Base-by-base conservation (phyloP, 2,329 filamentous ascomycete genomes). In the Intubia oerlemansii region DNA sequence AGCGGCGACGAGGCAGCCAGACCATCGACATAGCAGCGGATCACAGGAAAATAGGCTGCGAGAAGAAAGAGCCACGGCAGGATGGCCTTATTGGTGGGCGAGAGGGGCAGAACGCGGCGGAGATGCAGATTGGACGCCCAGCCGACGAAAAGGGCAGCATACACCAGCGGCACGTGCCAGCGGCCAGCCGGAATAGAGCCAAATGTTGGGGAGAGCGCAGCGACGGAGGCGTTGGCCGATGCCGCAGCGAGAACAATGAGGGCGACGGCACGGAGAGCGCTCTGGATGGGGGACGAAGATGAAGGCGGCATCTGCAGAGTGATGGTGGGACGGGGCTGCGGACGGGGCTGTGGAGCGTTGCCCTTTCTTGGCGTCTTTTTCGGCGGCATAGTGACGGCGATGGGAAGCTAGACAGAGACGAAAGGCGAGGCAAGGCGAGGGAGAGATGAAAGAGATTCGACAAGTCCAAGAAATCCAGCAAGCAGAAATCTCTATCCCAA, bases 131-230 rank as follows among this genome's bases (percentile, higher is more conserved):
- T 78, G 16, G 62, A 59, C 7, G 77, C 62, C 64, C 79, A 79
- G 19, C 80, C 81, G 11, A 70, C 48, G 36, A 82, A 72, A 35
- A 70, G 67, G 17, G 67, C 70, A 4, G 64, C 53, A 40, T 69
- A 69, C 36, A 81, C 54, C 34, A 70, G 60, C 44, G 65, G 63
- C 29, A 59, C 53, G 46, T 93, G 85, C 47, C 73, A 76, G 38
- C 74, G 57, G 2, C 66, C 62, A 1, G 81, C 59, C 2, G 85
- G 78, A 21, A 91, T 78, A 11, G 73, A 70, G 29, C 88, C 88
- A 49, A 90, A 95, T 9, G 90, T 76, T 2, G 88, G 88, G 13
- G 81, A 78, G 19, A 95, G 58, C 22, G 66, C 72, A 36, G 82
- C 58, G 44, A 80, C 68, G 1, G 78, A 85, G 33, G 75, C 64